Evolutionary conservation across 2,329 filamentous ascomycete species (phyloP), one percentile per base, ranked within the genome.

Genomic region (Orbilia javanica): DNA sequence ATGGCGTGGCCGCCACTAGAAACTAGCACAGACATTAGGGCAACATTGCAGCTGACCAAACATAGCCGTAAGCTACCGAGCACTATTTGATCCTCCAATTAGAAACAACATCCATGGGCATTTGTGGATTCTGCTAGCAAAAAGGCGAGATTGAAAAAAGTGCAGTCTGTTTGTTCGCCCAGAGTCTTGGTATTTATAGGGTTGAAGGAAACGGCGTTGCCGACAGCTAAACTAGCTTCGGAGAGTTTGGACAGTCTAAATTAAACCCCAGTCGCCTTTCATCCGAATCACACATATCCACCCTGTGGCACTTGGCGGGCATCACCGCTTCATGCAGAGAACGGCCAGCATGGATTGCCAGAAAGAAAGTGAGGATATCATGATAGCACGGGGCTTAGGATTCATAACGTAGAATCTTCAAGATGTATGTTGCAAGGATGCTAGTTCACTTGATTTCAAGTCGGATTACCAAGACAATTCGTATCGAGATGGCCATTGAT

Each of bases 131-230:
- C 42, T 64, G 13, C 60, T 64, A 15, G n/a, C 29, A n/a, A 48
- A 48, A 18, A 48, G 50, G 18, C 50, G 64, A 68, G 44, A 29
- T 11, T 44, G 31, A 55, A 55, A 52, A 68, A 29, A 68, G 34
- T 68, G 50, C 50, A 44, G 22, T 31, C 11, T 39, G 29, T 50
- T 52, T 55, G 57, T 57, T 60, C 62, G 74, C 74, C 74, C 48
- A 78, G 74, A 78, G 50, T 72, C 74, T 78, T 78, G 67, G 74
- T 72, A 62, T 68, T 68, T 78, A 67, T 77, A 77, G 73, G 73
- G 50, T 60, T 65, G 57, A 71, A 39, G 60, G 52, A 62, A 68
- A 62, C 60, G 69, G 69, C 20, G 48, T 53, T 48, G 25, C 67
- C 60, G 60, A 52, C 52, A 66, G 53, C 52, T 73, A 65, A 50